Conservation (phyloP, 176 grass and related monocot species). For the Cocos nucifera region DNA sequence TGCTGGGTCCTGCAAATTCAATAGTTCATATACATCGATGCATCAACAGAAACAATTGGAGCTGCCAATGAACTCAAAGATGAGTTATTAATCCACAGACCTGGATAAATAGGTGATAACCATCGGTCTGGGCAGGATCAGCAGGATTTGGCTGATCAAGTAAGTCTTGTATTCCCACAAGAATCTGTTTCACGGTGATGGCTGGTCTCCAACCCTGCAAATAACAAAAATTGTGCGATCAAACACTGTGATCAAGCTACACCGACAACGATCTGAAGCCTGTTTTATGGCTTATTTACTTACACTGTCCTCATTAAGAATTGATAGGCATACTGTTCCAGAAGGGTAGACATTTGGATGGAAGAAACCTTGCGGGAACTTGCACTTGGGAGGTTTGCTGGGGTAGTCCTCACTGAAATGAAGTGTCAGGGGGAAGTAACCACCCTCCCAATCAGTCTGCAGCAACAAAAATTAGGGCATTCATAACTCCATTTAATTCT, state of each 20-base stretch:
- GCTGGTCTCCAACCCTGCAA: conserved; percentile 78
- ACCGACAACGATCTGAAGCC: background rate
- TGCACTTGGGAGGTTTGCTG: conserved; percentile 78
- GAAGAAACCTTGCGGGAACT: conserved; percentile 81
- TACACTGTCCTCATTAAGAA: conserved; percentile 85
- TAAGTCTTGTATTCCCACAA: conserved; percentile 87
- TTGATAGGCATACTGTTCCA: conserved; percentile 75
- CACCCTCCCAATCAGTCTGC: conserved; percentile 83
- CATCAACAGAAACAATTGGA: no score
- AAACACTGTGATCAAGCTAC: background rate
- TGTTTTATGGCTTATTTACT: conserved; percentile 3
- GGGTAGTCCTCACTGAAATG: conserved; percentile 78
- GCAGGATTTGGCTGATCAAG: conserved; percentile 83
- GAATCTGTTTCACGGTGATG: conserved; percentile 81
- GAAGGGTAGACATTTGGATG: conserved; percentile 94
- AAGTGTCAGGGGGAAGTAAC: conserved; percentile 64
- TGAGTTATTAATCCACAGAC: conserved; percentile 21
- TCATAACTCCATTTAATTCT: background rate
- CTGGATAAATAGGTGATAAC: conserved; percentile 77
- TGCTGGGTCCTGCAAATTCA: conserved; percentile 34
- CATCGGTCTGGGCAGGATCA: conserved; percentile 76
- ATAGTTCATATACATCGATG: background rate
- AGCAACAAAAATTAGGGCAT: conserved; percentile 1
- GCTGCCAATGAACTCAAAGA: no score
- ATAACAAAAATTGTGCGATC: background rate